Percentiles rank a stretch among this genome's conserved stretches.
These are phyloP conservation scores for Scutellaria barbata DNA, from an alignment of 257 asterid species.

Conservation along the genomic window DNA sequence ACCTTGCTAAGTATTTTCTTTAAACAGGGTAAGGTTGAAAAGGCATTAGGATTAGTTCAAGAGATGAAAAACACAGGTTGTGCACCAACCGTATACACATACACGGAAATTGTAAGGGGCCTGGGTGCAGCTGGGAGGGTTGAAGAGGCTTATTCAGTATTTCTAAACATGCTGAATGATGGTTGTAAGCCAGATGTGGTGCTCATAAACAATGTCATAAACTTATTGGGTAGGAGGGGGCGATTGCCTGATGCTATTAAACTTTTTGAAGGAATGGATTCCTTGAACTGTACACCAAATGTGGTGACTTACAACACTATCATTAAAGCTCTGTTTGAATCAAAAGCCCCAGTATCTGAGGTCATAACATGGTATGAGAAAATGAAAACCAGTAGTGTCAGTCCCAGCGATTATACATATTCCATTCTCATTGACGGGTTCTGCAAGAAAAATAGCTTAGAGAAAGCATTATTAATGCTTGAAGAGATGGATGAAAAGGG, in stretches of 20 bases:
- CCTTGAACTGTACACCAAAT: slow-evolving; percentile 68
- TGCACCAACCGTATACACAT: slow-evolving; percentile 76
- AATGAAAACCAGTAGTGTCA: slow-evolving; percentile 62
- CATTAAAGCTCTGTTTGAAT: slow-evolving; percentile 72
- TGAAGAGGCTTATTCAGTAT: slow-evolving; percentile 76
- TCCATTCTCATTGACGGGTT: slow-evolving; percentile 87
- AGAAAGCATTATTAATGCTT: slow-evolving; percentile 72
- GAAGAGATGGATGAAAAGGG: slow-evolving; percentile 99
- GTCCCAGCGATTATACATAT: slow-evolving; percentile 79
- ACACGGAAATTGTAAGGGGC: slow-evolving; percentile 79
- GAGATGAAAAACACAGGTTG: slow-evolving; percentile 78
- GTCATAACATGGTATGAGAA: slow-evolving; percentile 67
- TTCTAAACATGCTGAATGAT: slow-evolving; percentile 60
- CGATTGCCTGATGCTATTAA: slow-evolving; percentile 68
- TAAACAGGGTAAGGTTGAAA: slow-evolving; percentile 61
- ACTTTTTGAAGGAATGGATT: slow-evolving; percentile 79
- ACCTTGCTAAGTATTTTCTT: slow-evolving; percentile 65
- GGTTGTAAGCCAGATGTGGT: slow-evolving; percentile 87
- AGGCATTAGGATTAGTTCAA: slow-evolving; percentile 63
- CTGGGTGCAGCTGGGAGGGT: slow-evolving; percentile 77
- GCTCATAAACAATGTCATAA: slow-evolving; percentile 75
- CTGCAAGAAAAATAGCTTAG: slow-evolving; percentile 79
- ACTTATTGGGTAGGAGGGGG: slow-evolving; percentile 69
- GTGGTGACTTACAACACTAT: slow-evolving; percentile 88
- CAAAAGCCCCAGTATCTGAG: slow-evolving; percentile 65